Conservation (phyloP, 495 filamentous ascomycete genomes). For the Ramalina peruviana region DNA sequence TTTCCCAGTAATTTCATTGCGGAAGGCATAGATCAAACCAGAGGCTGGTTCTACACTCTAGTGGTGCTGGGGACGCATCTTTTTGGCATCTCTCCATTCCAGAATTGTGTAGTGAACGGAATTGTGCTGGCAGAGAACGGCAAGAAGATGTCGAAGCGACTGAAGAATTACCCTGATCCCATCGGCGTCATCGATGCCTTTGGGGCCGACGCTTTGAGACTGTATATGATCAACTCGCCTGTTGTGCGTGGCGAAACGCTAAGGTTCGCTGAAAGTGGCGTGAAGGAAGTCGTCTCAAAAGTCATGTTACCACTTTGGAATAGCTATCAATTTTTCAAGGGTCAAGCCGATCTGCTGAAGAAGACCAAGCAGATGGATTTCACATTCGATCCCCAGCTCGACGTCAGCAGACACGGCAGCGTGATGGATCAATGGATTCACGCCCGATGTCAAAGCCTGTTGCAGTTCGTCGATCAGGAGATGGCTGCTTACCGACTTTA, state of each 20-base stretch:
- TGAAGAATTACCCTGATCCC: slow-evolving; percentile 97
- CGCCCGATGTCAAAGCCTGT: slow-evolving; percentile 80
- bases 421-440: slow-evolving; percentile 97
- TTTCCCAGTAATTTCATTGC: slow-evolving; percentile 98
- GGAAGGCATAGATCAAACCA: slow-evolving; percentile 85
- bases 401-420: slow-evolving; percentile 56
- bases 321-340: slow-evolving; percentile 93
- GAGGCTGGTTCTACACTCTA: slow-evolving; percentile 97
- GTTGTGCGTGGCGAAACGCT: slow-evolving; percentile 89
- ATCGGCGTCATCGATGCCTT: slow-evolving; percentile 71
- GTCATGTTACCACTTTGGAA: slow-evolving; percentile 94
- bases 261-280: slow-evolving; percentile 81
- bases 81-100: slow-evolving; percentile 79
- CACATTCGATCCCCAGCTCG: slow-evolving; percentile 61
- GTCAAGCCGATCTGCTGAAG: slow-evolving; percentile 85
- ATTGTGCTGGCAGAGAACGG: slow-evolving; percentile 93
- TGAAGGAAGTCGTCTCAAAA: slow-evolving; percentile 91
- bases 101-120: slow-evolving; percentile 94
- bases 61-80: slow-evolving; percentile 83
- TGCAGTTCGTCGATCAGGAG: slow-evolving; percentile 88
- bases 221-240: slow-evolving; percentile 95
- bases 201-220: slow-evolving; percentile 82
- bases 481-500: slow-evolving; percentile 89
- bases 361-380: slow-evolving; percentile 73
- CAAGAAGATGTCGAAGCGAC: slow-evolving; percentile 98